Conservation (phyloP, 202 grass and related monocot genomes). For the Hordeum pubiflorum region DNA sequence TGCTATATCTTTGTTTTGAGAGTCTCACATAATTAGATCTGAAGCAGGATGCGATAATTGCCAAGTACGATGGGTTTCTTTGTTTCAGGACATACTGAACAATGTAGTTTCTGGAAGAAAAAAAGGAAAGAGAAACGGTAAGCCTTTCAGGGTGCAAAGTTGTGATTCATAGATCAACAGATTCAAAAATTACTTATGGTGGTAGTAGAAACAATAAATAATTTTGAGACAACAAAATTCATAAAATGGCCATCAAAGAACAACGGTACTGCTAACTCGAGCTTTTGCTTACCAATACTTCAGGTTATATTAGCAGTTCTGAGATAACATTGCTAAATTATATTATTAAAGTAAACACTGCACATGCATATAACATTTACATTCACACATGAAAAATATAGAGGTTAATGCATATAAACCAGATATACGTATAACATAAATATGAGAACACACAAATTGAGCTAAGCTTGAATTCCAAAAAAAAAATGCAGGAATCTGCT, state of each 20-base stretch:
- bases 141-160: background rate
- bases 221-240: background rate
- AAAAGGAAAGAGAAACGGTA: background rate
- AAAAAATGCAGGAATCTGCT: background rate
- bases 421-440: background rate
- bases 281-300: background rate
- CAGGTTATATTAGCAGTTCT: background rate
- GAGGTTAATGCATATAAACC: background rate
- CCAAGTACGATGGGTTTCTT: background rate
- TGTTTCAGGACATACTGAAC: constrained; percentile 34
- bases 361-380: background rate
- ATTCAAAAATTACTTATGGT: background rate
- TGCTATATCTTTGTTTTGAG: constrained; percentile 43
- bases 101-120: constrained; percentile 40
- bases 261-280: background rate
- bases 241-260: background rate
- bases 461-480: background rate
- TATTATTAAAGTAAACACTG: background rate
- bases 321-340: background rate
- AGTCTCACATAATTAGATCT: constrained; percentile 30
- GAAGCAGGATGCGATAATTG: constrained; percentile 22
- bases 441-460: background rate
- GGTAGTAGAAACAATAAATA: background rate
- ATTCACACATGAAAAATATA: background rate
- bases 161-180: background rate